Conservation (phyloP, 768 basidiomycete genomes). For the Xerocomellus intermedius region DNA sequence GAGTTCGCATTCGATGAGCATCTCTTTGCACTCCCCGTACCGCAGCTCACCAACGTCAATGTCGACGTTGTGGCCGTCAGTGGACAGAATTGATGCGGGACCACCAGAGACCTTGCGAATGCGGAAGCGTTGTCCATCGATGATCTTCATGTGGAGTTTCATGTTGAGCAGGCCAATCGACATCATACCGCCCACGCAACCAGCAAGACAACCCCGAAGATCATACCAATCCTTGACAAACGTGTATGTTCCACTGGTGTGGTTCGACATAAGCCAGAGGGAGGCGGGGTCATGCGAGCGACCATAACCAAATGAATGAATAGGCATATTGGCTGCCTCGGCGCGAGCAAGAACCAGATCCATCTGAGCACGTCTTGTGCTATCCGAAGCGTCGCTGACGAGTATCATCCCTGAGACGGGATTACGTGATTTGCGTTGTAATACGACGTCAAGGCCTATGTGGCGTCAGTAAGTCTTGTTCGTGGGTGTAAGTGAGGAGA, state of each 20-base stretch:
- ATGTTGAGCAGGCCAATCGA: constrained; percentile 89
- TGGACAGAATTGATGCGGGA: constrained; percentile 78
- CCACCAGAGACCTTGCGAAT: constrained; percentile 95
- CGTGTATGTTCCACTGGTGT: constrained; percentile 95
- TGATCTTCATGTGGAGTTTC: constrained; percentile 93
- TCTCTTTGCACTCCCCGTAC: constrained; percentile 97
- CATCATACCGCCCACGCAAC: constrained; percentile 96
- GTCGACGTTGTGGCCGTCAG: constrained; percentile 94
- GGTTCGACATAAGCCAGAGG: constrained; percentile 98
- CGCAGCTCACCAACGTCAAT: constrained; percentile 92
- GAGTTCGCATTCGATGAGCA: constrained; percentile 90
- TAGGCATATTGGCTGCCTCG: constrained; percentile 94
- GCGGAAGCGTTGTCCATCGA: constrained; percentile 86
- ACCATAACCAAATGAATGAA: constrained; percentile 96
- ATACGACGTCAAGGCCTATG: constrained; percentile 83
- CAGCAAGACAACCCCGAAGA: constrained; percentile 87
- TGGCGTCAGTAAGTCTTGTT: background rate
- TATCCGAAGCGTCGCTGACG: constrained; percentile 90
- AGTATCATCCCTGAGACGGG: constrained; percentile 89
- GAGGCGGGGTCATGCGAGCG: constrained; percentile 97
- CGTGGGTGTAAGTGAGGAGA: background rate
- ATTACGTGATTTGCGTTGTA: constrained; percentile 92
- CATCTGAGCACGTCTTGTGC: constrained; percentile 94
- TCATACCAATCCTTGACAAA: constrained; percentile 99
- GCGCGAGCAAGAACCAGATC: constrained; percentile 95